Evolutionary conservation across 129 eudicot species (phyloP), one percentile per base, ranked within the genome.

Genomic region (Lonicera japonica): DNA sequence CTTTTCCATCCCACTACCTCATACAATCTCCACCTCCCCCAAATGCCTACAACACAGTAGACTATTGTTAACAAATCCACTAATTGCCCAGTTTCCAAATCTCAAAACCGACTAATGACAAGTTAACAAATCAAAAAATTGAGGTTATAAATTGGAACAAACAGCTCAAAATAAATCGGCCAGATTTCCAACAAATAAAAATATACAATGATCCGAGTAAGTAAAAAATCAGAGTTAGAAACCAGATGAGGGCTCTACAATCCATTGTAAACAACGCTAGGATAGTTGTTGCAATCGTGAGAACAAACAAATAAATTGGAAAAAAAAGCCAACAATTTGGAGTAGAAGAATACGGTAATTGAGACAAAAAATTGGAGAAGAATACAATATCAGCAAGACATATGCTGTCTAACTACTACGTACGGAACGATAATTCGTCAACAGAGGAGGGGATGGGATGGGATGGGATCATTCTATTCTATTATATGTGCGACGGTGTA

Each of bases 1-100:
- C 75, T 83, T 88, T 61, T 88, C 96, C 96, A 88, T 92, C 21
- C 56, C 63, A 18, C 70, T 71, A 75, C 38, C 73, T 77, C 67
- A 77, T 46, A 74, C 50, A 64, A 38, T 60, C 24, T 70, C 50
- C 63, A 29, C 21, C 16, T 29, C 70, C 72, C 60, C 75, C 53
- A 41, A 58, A 51, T n/a, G 56, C 19, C 21, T 60, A 14, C 53
- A 22, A 21, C 61, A 16, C 38, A 12, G 61, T 29, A 59, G 10
- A 13, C 36, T 29, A 29, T 29, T 29, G 2, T 75, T 21, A 46
- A 41, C 69, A 57, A 56, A 16, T 58, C 20, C 20, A 10, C 39
- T 45, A 1, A 36, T 51, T 12, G 25, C 47, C 67, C 61, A 39
- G 53, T 11, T 13, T 45, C 47, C n/a, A 60, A 36, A 51, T 53